Evolutionary conservation across 768 basidiomycete species (phyloP).

Genomic region (Podaxis carcinomalis): DNA sequence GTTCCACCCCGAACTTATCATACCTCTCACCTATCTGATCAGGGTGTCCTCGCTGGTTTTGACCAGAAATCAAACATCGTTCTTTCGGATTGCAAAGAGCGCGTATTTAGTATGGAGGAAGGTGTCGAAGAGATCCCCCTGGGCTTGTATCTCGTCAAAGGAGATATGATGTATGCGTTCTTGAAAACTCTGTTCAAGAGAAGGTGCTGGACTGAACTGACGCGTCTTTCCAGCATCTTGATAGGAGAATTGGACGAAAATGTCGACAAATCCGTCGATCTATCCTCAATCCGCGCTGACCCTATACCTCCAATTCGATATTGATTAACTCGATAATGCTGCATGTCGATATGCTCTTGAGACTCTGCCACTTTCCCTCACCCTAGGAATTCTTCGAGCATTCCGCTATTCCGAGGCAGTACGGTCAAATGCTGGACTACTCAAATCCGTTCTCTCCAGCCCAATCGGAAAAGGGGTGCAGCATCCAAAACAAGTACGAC

Average conservation of each 20-base stretch:
- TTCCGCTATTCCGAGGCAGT: not conserved
- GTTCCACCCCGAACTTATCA: not conserved
- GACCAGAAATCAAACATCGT: slow-evolving; percentile 97
- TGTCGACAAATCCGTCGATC: slow-evolving; percentile 70
- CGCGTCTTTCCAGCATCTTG: slow-evolving; percentile 43
- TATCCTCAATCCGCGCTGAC: slow-evolving; percentile 79
- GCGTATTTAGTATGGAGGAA: slow-evolving; percentile 87
- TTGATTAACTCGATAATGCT: slow-evolving; percentile 25
- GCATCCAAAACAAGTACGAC: not conserved
- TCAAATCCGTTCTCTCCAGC: not conserved
- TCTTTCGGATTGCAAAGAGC: slow-evolving; percentile 89
- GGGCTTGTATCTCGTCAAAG: slow-evolving; percentile 95
- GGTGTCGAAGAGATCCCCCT: slow-evolving; percentile 93
- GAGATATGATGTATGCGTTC: slow-evolving; percentile 89
- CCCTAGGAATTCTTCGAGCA: not conserved
- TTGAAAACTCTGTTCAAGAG: not conserved
- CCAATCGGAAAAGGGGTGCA: not conserved
- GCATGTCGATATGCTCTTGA: not conserved
- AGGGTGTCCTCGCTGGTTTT: slow-evolving; percentile 90
- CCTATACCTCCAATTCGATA: slow-evolving; percentile 83
- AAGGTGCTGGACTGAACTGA: not conserved
- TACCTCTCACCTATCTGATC: slow-evolving; percentile 1
- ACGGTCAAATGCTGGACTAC: not conserved
- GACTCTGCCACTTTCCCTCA: not conserved
- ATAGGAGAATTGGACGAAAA: slow-evolving; percentile 86